Evolutionary conservation across 495 filamentous ascomycete species (phyloP).

Genomic region (Daldinia concentrica): DNA sequence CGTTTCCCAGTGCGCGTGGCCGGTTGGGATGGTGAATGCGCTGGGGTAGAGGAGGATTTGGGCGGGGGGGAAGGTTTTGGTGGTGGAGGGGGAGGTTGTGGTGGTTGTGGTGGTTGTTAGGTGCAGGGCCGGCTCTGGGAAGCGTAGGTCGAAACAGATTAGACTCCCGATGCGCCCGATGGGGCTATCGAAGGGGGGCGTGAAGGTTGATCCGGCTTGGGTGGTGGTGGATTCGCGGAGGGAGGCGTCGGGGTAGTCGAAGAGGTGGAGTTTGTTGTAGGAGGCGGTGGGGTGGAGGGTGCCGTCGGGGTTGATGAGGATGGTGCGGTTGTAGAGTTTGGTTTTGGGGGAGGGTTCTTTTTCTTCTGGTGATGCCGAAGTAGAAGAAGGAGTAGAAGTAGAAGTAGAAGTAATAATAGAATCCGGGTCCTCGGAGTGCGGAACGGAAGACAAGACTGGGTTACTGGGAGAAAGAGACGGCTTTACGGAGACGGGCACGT

Average conservation of each 20-base stretch:
- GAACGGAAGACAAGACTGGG: conserved; percentile 15
- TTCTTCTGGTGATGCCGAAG: too few relatives aligned
- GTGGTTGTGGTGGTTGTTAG: conserved; percentile 58
- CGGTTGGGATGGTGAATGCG: conserved; percentile 90
- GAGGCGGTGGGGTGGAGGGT: conserved; percentile 42
- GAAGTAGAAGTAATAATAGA: too few relatives aligned
- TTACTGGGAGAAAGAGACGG: conserved; percentile 12
- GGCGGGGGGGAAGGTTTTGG: background rate
- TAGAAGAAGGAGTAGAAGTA: too few relatives aligned
- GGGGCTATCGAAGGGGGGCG: conserved; percentile 73
- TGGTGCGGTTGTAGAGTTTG: conserved; percentile 58
- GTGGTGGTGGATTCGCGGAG: conserved; percentile 48
- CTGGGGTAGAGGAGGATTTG: conserved; percentile 77
- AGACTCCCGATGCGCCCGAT: conserved; percentile 78
- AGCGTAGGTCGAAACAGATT: conserved; percentile 94
- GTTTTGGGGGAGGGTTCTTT: background rate
- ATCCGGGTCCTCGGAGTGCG: conserved; percentile 16
- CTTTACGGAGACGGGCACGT: conserved; percentile 71
- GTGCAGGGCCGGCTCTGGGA: conserved; percentile 77
- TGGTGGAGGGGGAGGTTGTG: conserved; percentile 45
- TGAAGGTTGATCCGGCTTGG: conserved; percentile 50
- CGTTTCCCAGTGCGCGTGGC: conserved; percentile 83
- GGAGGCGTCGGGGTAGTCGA: conserved; percentile 49
- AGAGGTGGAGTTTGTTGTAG: conserved; percentile 68
- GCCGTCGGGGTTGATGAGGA: conserved; percentile 56